Base-by-base conservation (phyloP, 768 basidiomycete species). In the Lentinula raphanica region DNA sequence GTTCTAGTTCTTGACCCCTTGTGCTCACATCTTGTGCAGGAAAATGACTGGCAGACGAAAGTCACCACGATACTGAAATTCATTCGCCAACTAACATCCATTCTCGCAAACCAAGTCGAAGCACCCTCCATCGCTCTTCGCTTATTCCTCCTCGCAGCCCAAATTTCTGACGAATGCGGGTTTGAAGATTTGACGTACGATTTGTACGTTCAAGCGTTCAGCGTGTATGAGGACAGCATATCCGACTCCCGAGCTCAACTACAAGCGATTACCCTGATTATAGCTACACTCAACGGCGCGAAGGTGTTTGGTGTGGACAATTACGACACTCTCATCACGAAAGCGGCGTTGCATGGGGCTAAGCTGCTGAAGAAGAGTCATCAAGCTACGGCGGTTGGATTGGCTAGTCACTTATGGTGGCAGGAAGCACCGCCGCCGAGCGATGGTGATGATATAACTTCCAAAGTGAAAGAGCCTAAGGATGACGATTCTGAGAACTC, bases 341-440 rank as follows among this genome's bases (percentile, higher is more conserved):
- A 99, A 73, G 97, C 96, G n/a, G 96, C 96, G 5, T 74, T 98
- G 62, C 97, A 99, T 70, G 94, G 93, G 4, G 91, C 94, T 29
- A 96, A 96, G 73, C 73, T 98, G 62, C 71, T 99, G 71, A 99
- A 99, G 82, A 98, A 99, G 80, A 93, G 93, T 12, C 96, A 98
- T 71, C 97, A 98, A 72, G 90, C 95, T 12, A 92, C 87, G 8
- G 97, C 96, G 4, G 97, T 98, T 21, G 86, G 90, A 49, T 78
- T 94, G 29, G 97, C 97, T 7, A 97, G 94, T 69, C 97, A 99
- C 73, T 74, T 99, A 64, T 99, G 96, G 96, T 99, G 95, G 95
- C 97, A 98, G 69, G 89, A 89, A 61, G 77, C 84, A 25, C 71
- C 79, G 1, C 62, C 73, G 21, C 62, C 72, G 56, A 68, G 71